Evolutionary conservation across 176 grass and related monocot species (phyloP).

Genomic region (Puya raimondii): DNA sequence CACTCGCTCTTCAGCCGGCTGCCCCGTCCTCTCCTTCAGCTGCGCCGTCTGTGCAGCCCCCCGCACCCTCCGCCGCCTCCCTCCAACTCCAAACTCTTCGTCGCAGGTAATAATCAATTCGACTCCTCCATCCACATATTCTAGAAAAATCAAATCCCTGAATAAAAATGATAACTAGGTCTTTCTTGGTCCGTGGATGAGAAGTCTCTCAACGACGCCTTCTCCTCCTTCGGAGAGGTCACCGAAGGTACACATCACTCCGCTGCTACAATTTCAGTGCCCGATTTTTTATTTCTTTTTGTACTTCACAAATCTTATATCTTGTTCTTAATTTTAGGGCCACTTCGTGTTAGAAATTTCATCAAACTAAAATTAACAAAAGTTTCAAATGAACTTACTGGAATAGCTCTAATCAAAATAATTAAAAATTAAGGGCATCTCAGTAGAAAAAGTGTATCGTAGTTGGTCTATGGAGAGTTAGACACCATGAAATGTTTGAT

Average conservation of each 20-base stretch:
- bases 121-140: not conserved
- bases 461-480: not conserved
- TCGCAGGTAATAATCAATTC: conserved; percentile 36
- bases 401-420: no score
- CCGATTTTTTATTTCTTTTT: not conserved
- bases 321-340: not conserved
- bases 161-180: conserved; percentile 25
- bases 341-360: no score
- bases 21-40: not conserved
- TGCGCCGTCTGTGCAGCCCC: not conserved
- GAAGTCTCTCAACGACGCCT: conserved; percentile 66
- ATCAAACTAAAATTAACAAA: no score
- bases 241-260: conserved; percentile 47
- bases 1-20: not conserved
- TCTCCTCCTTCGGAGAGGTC: conserved; percentile 71
- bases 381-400: no score
- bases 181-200: conserved; percentile 78
- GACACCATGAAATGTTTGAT: not conserved
- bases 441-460: no score
- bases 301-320: not conserved
- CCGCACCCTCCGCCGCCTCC: conserved; percentile 16
- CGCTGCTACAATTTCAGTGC: no score
- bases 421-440: no score
- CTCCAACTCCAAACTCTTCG: conserved; percentile 70
- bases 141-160: not conserved